Percentiles rank a stretch among this genome's conserved stretches.
Conservation (phyloP, 2,329 filamentous ascomycete species). For the Aspergillus fumigatus region DNA sequence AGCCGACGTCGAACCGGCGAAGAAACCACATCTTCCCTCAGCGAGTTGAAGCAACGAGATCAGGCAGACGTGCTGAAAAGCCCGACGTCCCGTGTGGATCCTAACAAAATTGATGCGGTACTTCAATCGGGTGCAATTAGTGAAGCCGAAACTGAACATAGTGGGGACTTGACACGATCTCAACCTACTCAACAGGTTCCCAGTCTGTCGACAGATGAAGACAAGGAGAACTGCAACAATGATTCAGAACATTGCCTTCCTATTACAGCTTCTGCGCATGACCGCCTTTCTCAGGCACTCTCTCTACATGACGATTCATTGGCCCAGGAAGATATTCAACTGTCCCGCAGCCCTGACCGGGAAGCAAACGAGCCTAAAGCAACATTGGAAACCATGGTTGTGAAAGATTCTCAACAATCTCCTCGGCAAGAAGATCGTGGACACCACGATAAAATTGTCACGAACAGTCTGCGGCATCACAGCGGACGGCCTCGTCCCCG, state of each 20-base stretch:
- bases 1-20: slow-evolving; percentile 5
- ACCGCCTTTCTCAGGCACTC: slow-evolving; percentile 36
- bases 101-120: slow-evolving; percentile 14
- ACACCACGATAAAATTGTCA: background rate
- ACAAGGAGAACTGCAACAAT: slow-evolving; percentile 44
- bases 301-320: slow-evolving; percentile 22
- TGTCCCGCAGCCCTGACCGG: background rate
- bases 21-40: slow-evolving; percentile 1
- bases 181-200: slow-evolving; percentile 25
- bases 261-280: slow-evolving; percentile 32
- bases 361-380: slow-evolving; percentile 8
- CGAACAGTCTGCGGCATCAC: slow-evolving; percentile 2
- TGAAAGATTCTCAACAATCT: slow-evolving; percentile 36
- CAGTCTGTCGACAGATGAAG: slow-evolving; percentile 36
- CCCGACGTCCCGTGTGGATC: slow-evolving; percentile 13
- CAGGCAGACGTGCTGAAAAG: slow-evolving; percentile 8
- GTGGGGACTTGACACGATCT: slow-evolving; percentile 33
- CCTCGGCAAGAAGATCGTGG: slow-evolving; percentile 14
- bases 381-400: slow-evolving; percentile 31
- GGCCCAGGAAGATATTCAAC: slow-evolving; percentile 1
- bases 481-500: background rate
- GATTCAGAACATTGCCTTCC: slow-evolving; percentile 22
- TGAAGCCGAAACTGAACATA: slow-evolving; percentile 46
- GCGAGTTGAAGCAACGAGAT: slow-evolving; percentile 2
- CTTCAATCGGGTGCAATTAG: slow-evolving; percentile 25